These are phyloP conservation scores for Backusella tarrabulga DNA, from an alignment of 192 early-diverging fungal species.

Conservation along the genomic window DNA sequence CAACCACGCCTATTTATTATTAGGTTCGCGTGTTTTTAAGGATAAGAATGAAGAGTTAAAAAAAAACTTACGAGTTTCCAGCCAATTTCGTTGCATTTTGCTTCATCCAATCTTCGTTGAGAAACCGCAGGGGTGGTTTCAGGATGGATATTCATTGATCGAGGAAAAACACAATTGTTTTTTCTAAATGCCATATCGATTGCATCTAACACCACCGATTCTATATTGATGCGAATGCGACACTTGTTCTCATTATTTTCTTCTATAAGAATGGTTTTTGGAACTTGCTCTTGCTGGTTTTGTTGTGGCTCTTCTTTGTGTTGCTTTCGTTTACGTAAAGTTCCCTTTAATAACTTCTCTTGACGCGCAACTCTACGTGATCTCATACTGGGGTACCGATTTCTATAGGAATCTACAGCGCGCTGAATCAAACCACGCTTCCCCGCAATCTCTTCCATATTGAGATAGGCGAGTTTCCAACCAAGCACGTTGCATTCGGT, in stretches of 20 bases:
- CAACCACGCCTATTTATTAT: conserved; percentile 25
- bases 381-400: conserved; percentile 65
- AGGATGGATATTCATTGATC: conserved; percentile 33
- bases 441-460: conserved; percentile 60
- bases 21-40: conserved; percentile 4
- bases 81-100: conserved; percentile 55
- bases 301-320: background rate
- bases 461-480: conserved; percentile 82
- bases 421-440: conserved; percentile 83
- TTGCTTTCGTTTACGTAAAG: conserved; percentile 44
- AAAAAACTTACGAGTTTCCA: conserved; percentile 60
- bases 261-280: conserved; percentile 22
- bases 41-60: background rate
- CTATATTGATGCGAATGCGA: conserved; percentile 48
- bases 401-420: conserved; percentile 80
- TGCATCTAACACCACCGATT: conserved; percentile 41
- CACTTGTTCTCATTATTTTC: conserved; percentile 15
- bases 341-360: conserved; percentile 65
- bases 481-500: conserved; percentile 80
- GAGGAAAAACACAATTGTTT: conserved; percentile 56
- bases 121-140: conserved; percentile 26
- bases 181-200: conserved; percentile 47
- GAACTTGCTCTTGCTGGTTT: background rate
- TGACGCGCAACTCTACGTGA: conserved; percentile 72
- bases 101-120: conserved; percentile 39